Evolutionary conservation across 2,329 filamentous ascomycete genomes (phyloP).

Genomic region (Herpotrichia juniperi): DNA sequence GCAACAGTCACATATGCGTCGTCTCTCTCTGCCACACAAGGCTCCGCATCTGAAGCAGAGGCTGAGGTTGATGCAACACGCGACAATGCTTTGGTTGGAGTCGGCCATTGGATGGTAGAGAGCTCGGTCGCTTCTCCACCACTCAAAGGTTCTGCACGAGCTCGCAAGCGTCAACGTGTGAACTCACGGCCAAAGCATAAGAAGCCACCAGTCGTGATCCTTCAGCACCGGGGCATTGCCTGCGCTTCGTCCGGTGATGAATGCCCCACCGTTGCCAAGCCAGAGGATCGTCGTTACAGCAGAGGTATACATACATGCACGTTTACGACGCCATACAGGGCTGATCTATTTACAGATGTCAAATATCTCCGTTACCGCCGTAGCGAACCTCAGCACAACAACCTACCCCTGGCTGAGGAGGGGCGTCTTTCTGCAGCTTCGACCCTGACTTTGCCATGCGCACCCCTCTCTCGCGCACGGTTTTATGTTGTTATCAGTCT

Average conservation of each 20-base stretch:
- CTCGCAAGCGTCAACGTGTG: conserved; percentile 14
- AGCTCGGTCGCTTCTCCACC: conserved; percentile 5
- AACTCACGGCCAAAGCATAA: conserved; percentile 17
- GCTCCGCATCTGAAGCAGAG: conserved; percentile 30
- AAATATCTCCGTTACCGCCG: conserved; percentile 21
- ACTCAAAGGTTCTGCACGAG: conserved; percentile 18
- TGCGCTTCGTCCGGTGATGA: conserved; percentile 10
- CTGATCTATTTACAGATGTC: conserved; percentile 11
- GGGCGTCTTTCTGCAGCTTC: conserved; percentile 7
- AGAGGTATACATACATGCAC: conserved; percentile 17
- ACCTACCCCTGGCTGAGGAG: conserved; percentile 16
- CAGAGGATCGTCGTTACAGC: conserved; percentile 5
- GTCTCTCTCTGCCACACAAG: conserved; percentile 32
- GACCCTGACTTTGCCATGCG: not conserved
- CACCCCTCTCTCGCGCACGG: conserved; percentile 19
- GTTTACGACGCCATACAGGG: not conserved
- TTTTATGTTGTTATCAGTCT: conserved; percentile 17
- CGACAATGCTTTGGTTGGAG: conserved; percentile 15
- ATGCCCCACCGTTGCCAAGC: conserved; percentile 4
- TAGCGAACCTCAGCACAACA: conserved; percentile 8
- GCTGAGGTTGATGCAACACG: conserved; percentile 14
- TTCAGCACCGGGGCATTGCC: conserved; percentile 13
- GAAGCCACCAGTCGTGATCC: conserved; percentile 28
- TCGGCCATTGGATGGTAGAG: conserved; percentile 27
- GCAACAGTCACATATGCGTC: conserved; percentile 19